phyloP scores from a whole-genome alignment of 1,284 basidiomycete species.

The Trametes hirsuta region DNA sequence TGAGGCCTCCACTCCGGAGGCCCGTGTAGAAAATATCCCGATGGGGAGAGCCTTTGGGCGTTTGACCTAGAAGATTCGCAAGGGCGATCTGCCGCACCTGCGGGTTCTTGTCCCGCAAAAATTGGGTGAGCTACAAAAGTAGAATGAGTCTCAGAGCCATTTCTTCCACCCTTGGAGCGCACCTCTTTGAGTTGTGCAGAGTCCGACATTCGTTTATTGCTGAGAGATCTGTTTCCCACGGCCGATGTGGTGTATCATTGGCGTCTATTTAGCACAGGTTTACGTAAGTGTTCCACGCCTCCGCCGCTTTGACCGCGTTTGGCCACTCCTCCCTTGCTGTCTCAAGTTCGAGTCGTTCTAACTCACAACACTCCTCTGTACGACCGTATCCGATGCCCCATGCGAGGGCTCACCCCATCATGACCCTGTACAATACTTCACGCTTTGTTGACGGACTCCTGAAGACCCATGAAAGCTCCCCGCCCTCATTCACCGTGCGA shows the following conservation, averaged over 20 bases:
- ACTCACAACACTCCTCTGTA: background rate
- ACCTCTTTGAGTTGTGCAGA: slow-evolving; percentile 64
- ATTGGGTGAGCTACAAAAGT: slow-evolving; percentile 67
- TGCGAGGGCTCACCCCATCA: slow-evolving; percentile 24
- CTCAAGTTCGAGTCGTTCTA: slow-evolving; percentile 4
- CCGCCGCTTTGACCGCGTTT: slow-evolving; percentile 7
- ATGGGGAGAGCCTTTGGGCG: slow-evolving; percentile 70
- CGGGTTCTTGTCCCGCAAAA: slow-evolving; percentile 86
- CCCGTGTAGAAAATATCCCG: slow-evolving; percentile 77
- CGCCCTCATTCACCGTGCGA: slow-evolving; percentile 75
- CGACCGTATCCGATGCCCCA: no score
- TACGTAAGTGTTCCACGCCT: slow-evolving; percentile 25
- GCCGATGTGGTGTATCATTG: slow-evolving; percentile 10
- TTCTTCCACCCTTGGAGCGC: background rate
- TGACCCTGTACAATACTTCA: slow-evolving; percentile 73
- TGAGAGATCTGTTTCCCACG: slow-evolving; percentile 31
- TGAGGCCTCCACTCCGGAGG: slow-evolving; percentile 54
- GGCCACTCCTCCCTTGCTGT: slow-evolving; percentile 10
- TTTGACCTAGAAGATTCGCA: slow-evolving; percentile 81
- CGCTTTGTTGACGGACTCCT: slow-evolving; percentile 63
- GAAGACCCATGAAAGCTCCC: slow-evolving; percentile 53
- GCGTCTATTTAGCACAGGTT: slow-evolving; percentile 20
- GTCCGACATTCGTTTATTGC: slow-evolving; percentile 30
- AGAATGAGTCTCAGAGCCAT: background rate
- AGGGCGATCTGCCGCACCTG: slow-evolving; percentile 88